Evolutionary conservation across 352 stramenopile genomes (phyloP), one percentile per base, ranked within the genome.

Genomic region (Phytophthora sp.): DNA sequence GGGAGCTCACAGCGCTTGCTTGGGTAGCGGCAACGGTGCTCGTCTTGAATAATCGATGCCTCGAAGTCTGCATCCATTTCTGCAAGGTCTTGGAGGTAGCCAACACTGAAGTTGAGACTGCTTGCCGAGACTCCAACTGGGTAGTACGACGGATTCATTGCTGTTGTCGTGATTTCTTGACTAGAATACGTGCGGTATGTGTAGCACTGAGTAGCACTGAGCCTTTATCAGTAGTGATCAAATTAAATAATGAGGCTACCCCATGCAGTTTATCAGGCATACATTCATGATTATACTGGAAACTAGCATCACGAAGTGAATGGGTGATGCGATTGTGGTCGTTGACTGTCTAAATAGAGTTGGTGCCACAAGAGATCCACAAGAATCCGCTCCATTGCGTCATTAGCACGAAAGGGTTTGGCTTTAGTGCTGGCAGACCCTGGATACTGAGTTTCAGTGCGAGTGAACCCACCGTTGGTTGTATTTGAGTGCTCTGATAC

Each of bases 1-100:
- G 58, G 60, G 11, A 77, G 59, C 23, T 65, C 51, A 21, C 77
- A 87, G 2, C 55, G 57, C 31, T 81, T 84, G 49, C 71, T 77
- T 15, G 66, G 55, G 31, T 84, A 80, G 20, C 57, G 43, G 32
- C 75, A 82, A 4, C 62, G 62, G 23, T n/a, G 21, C 27, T 57
- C 48, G 41, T 71, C 62, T 35, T n/a, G 59, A 9, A 62, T 13
- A 30, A 59, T 32, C 3, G 46, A 39, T 0, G 30, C 21, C 1
- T 39, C 37, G 10, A 60, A 55, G 2, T 39, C 41, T 13, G 18
- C 17, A 17, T 50, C 27, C 24, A 66, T n/a, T 49, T 53, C 42
- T 2, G 17, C 20, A 12, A 46, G 2, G 4, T 42, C 26, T 26
- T 57, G 46, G 18, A 34, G 42, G 23, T 45, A 66, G 3, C 28